Base-by-base conservation (phyloP, 306 rosid genomes). In the Purshia tridentata region DNA sequence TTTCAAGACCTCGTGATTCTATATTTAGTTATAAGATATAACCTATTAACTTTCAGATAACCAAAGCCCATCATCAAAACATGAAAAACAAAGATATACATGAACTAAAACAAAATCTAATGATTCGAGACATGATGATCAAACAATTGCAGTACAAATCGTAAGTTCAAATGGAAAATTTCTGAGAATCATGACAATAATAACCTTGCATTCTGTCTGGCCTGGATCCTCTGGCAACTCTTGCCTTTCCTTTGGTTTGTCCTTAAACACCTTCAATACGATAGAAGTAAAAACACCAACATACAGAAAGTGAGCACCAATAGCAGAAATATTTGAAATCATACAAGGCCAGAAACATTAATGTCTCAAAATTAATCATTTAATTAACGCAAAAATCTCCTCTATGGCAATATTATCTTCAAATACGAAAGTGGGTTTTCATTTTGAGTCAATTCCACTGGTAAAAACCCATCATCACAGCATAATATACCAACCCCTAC, bases 191-290 rank as follows among this genome's bases (percentile, higher is more conserved):
- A 73, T 49, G 69, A 74, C 39, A 71, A 72, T 45, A 67, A 72
- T 65, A 73, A 95, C 99, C 99, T 95, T 95, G 99, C 99, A 95
- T 78, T 91, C 97, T 46, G 85, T 77, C 79, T 67, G 86, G 68
- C 87, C 80, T 0, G 89, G 58, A 74, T 72, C 84, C 74, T 87
- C 96, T 63, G 82, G 37, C 37, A 77, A 53, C 60, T 95, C 98
- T 19, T 88, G 89, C 73, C 70, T 72, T 41, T 85, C 88, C 83
- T 84, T 81, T 52, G 56, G 67, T 80, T 78, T 83, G 80, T 89
- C 98, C 80, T 72, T 82, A 55, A 60, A 73, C 79, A 45, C 88
- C 96, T 89, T 81, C 66, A 81, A 63, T 22, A 72, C 22, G 58
- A 65, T 4, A 82, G 48, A 22, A 74, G 67, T 57, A 42, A 67